phyloP scores from a whole-genome alignment of 345 rosid genomes.

The Salix koriyanagi region DNA sequence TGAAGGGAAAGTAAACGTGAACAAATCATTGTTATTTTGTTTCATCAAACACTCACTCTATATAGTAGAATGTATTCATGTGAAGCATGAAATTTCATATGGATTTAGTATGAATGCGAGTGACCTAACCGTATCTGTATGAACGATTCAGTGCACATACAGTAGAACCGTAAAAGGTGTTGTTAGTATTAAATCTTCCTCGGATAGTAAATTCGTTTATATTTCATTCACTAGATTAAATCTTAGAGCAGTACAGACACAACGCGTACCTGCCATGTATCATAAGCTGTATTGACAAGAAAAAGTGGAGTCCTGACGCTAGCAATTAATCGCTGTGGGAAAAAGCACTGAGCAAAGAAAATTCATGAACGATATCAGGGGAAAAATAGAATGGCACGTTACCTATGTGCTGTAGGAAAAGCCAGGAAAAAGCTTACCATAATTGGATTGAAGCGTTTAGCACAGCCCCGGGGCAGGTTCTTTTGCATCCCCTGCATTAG shows the following conservation, averaged over 20 bases:
- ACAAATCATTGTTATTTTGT: too few species aligned
- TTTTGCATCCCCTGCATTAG: slow-evolving; percentile 46
- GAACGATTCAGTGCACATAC: too few species aligned
- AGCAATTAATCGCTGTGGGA: slow-evolving; percentile 77
- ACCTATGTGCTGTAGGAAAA: background rate
- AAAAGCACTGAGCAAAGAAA: slow-evolving; percentile 61
- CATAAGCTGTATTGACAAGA: slow-evolving; percentile 84
- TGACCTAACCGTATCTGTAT: too few species aligned
- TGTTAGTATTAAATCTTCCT: too few species aligned
- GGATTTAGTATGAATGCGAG: too few species aligned
- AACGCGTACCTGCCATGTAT: slow-evolving; percentile 83
- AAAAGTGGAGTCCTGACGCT: slow-evolving; percentile 73
- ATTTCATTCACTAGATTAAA: background rate
- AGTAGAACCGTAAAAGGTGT: too few species aligned
- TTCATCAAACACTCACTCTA: too few species aligned
- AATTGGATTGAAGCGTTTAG: slow-evolving; percentile 72
- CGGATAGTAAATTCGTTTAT: background rate
- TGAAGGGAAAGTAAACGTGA: too few species aligned
- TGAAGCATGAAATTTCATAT: too few species aligned
- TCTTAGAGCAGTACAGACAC: too few species aligned
- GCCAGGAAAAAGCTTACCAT: slow-evolving; percentile 41
- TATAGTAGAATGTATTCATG: too few species aligned
- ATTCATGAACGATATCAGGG: background rate
- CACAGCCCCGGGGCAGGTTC: slow-evolving; percentile 67
- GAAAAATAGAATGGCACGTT: background rate